Percentiles rank a stretch among this genome's conserved stretches.
phyloP scores from a whole-genome alignment of 371 early-diverging fungal genomes.

The Mucor racemosus region DNA sequence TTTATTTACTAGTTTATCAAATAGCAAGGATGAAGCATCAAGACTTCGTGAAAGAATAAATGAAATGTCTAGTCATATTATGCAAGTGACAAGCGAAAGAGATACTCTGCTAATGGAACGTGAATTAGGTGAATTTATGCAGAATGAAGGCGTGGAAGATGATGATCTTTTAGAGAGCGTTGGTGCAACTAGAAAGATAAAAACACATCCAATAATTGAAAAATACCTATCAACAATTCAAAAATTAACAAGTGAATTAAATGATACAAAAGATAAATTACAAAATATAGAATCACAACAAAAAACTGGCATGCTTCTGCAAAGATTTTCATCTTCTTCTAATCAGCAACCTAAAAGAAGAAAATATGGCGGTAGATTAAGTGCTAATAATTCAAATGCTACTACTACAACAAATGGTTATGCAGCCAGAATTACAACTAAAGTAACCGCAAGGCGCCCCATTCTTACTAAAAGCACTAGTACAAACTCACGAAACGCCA shows the following conservation, averaged over 20 bases:
- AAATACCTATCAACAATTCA: slow-evolving; percentile 59
- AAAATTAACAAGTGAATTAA: slow-evolving; percentile 52
- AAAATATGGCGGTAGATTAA: slow-evolving; percentile 4
- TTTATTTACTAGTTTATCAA: too few relatives aligned
- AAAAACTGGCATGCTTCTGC: slow-evolving; percentile 2
- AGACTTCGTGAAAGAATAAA: slow-evolving; percentile 14
- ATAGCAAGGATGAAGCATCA: slow-evolving; percentile 24
- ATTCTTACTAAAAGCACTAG: slow-evolving; percentile 30
- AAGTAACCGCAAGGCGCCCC: slow-evolving; percentile 20
- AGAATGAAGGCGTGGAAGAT: slow-evolving; percentile 16
- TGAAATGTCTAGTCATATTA: slow-evolving; percentile 36
- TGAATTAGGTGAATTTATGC: slow-evolving; percentile 47
- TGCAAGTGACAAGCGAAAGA: slow-evolving; percentile 59
- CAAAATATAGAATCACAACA: slow-evolving; percentile 28
- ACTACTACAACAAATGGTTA: slow-evolving; percentile 15
- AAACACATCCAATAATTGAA: slow-evolving; percentile 58
- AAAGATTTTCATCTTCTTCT: slow-evolving; percentile 12
- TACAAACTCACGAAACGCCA: slow-evolving; percentile 2
- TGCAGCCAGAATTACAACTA: slow-evolving; percentile 27
- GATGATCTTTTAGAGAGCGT: slow-evolving; percentile 22
- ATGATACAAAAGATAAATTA: slow-evolving; percentile 47
- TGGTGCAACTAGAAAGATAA: slow-evolving; percentile 9
- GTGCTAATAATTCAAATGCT: slow-evolving; percentile 13
- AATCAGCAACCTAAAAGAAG: slow-evolving; percentile 12
- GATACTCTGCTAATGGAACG: slow-evolving; percentile 65